Conservation (phyloP, 2,329 filamentous ascomycete species). For the Penicillium sp. region DNA sequence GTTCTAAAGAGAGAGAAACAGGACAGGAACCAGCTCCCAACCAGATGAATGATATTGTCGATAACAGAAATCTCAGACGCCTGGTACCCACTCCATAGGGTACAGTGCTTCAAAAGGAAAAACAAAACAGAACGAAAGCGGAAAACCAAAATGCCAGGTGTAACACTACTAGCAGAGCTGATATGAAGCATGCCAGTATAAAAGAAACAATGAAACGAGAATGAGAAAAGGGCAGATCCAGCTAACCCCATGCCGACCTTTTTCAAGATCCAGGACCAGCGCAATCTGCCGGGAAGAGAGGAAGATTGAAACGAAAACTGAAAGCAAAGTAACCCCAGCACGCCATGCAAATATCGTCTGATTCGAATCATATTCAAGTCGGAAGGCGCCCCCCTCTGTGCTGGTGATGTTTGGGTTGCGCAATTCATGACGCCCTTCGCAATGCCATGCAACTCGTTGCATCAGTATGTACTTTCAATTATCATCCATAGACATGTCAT, state of each 20-base stretch:
- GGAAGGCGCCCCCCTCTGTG: conserved; percentile 12
- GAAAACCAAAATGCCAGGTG: conserved; percentile 1
- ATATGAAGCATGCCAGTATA: neutral
- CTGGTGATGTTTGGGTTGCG: conserved; percentile 9
- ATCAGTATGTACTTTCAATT: conserved; percentile 23
- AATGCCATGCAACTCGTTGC: conserved; percentile 23
- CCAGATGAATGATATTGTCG: conserved; percentile 17
- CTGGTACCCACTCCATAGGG: conserved; percentile 23
- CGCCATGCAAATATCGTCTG: conserved; percentile 25
- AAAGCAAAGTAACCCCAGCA: conserved; percentile 8
- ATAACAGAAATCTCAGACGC: conserved; percentile 21
- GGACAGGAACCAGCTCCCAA: conserved; percentile 9
- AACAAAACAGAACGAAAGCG: conserved; percentile 7
- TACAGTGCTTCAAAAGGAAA: conserved; percentile 24
- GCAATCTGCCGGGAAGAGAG: conserved; percentile 9
- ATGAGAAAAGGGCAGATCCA: conserved; percentile 8
- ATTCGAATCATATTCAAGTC: conserved; percentile 17
- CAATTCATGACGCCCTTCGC: conserved; percentile 22
- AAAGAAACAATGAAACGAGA: conserved; percentile 8
- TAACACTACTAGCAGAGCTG: neutral
- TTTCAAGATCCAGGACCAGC: neutral
- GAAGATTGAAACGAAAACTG: conserved; percentile 13
- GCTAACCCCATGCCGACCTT: conserved; percentile 1
- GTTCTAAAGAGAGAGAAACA: conserved; percentile 10
- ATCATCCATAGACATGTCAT: conserved; percentile 8